Evolutionary conservation across 352 stramenopile genomes (phyloP).

Genomic region (Phytophthora brassicae): DNA sequence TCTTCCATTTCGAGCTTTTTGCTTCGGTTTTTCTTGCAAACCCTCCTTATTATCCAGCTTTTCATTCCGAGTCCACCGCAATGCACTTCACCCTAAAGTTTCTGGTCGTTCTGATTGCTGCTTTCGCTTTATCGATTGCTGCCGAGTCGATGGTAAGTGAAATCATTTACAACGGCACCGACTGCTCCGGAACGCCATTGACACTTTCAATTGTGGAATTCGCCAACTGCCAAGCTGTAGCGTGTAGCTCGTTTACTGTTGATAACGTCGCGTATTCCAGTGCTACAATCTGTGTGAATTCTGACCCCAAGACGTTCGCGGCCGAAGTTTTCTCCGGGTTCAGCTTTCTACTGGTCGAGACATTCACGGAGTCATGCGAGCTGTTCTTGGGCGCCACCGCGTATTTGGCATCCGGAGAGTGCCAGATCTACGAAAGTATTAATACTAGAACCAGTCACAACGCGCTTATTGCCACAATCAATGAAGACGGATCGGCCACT

Average conservation of each 20-base stretch:
- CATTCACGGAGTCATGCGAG: conserved; percentile 10
- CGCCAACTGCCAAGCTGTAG: conserved; percentile 8
- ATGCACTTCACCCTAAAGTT: conserved; percentile 11
- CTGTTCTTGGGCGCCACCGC: conserved; percentile 15
- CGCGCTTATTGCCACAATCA: conserved; percentile 12
- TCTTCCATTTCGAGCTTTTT: too few relatives aligned
- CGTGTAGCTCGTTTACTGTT: conserved; percentile 14
- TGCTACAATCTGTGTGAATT: conserved; percentile 9
- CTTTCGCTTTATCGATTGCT: background rate
- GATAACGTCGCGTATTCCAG: conserved; percentile 12
- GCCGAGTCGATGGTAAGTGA: conserved; percentile 7
- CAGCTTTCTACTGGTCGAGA: conserved; percentile 27
- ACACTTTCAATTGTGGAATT: conserved; percentile 16
- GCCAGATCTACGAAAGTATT: conserved; percentile 16
- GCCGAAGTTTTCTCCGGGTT: conserved; percentile 6
- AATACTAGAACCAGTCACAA: conserved; percentile 16
- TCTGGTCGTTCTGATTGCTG: conserved; percentile 16
- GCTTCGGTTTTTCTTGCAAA: too few relatives aligned
- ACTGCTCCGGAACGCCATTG: conserved; percentile 25
- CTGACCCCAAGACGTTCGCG: conserved; percentile 14
- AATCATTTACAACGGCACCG: conserved; percentile 12
- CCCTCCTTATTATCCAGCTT: conserved; percentile 22
- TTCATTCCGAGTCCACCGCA: conserved; percentile 9
- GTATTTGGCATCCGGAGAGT: conserved; percentile 14
- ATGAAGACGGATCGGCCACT: conserved; percentile 21